phyloP scores from a whole-genome alignment of 2,329 filamentous ascomycete genomes.

The Xylaria sp. region DNA sequence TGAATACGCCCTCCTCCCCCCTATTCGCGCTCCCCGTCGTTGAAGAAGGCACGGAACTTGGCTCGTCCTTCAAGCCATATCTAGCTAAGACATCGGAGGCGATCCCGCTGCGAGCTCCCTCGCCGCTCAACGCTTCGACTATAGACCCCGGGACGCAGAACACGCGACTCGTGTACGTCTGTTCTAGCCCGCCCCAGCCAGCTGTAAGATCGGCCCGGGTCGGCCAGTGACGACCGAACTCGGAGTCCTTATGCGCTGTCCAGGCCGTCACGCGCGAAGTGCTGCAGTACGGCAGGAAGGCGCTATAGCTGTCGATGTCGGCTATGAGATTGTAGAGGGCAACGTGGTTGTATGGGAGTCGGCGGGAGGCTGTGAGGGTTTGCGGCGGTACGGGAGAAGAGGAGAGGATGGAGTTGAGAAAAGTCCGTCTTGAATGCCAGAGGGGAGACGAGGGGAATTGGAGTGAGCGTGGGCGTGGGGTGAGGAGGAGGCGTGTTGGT shows the following conservation, averaged over 20 bases:
- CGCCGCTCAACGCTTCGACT: conserved; percentile 82
- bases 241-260: conserved; percentile 59
- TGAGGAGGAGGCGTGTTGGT: conserved; percentile 31
- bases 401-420: conserved; percentile 48
- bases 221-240: conserved; percentile 68
- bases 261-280: conserved; percentile 80
- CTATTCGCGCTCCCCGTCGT: conserved; percentile 15
- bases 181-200: conserved; percentile 85
- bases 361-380: conserved; percentile 77
- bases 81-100: conserved; percentile 50
- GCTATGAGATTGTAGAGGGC: conserved; percentile 87
- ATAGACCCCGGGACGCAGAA: conserved; percentile 77
- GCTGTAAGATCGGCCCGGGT: conserved; percentile 81
- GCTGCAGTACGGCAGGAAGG: conserved; percentile 93
- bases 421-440: conserved; percentile 33
- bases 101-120: conserved; percentile 59
- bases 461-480: conserved; percentile 27
- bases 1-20: conserved; percentile 62
- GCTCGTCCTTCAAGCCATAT: conserved; percentile 44
- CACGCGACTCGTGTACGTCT: conserved; percentile 83
- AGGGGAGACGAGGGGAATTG: conserved; percentile 27
- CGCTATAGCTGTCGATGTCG: conserved; percentile 84
- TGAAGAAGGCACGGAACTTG: neutral
- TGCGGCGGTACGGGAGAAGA: conserved; percentile 57
- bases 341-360: conserved; percentile 76